Percentiles rank a stretch among this genome's conserved stretches.
phyloP scores from a whole-genome alignment of 2,329 filamentous ascomycete species.

The Trichoderma cornu-damae region DNA sequence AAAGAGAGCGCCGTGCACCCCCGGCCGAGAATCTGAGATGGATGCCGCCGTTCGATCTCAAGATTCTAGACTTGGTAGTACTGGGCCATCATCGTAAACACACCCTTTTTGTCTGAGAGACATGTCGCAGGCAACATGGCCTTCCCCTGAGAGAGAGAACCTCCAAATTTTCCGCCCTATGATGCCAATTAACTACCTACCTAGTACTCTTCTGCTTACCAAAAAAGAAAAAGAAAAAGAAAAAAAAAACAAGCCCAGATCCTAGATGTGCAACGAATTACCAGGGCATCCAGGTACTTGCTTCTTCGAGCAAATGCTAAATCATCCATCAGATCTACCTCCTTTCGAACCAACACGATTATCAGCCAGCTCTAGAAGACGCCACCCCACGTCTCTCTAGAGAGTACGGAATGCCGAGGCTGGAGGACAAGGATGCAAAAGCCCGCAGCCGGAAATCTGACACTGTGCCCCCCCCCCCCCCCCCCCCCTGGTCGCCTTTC shows the following conservation, averaged over 20 bases:
- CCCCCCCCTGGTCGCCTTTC: conserved; percentile 4
- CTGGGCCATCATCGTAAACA: too few relatives aligned
- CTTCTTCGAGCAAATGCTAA: background rate
- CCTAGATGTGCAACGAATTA: background rate
- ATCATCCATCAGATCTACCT: background rate
- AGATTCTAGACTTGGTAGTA: background rate
- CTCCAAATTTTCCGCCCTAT: too few relatives aligned
- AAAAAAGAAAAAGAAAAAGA: too few relatives aligned
- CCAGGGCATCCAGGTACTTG: too few relatives aligned
- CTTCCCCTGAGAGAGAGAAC: too few relatives aligned
- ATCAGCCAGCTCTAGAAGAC: background rate
- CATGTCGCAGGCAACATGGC: too few relatives aligned
- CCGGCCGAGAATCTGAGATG: background rate
- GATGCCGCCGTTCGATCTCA: background rate
- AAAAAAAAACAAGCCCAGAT: too few relatives aligned
- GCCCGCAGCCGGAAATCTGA: background rate
- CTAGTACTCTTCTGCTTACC: too few relatives aligned
- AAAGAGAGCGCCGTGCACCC: background rate
- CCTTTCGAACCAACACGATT: background rate
- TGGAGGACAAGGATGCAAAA: background rate
- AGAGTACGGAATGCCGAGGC: background rate
- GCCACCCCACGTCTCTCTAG: background rate
- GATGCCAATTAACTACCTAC: too few relatives aligned
- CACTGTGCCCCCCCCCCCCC: conserved; percentile 15
- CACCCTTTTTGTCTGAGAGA: too few relatives aligned